Evolutionary conservation across 225 moss, liverwort and hornwort species (phyloP).

Genomic region (Antitrichia curtipendula): DNA sequence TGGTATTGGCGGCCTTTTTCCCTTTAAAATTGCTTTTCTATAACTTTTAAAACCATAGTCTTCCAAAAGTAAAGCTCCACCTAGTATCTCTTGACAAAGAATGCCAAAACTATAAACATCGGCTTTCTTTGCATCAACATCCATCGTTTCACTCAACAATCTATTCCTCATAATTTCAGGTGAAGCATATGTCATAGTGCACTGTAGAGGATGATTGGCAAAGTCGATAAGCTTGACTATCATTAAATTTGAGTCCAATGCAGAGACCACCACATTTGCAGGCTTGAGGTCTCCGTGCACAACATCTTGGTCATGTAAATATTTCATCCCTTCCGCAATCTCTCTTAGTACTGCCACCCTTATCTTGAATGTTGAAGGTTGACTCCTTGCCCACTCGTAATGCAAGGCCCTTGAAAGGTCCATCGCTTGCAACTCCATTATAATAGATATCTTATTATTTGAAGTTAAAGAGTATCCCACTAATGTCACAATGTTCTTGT

Average conservation of each 20-base stretch:
- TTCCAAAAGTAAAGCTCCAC: neutral
- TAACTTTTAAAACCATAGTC: too few species aligned
- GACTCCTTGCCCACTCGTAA: too few species aligned
- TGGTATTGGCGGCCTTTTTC: neutral
- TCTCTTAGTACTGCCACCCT: neutral
- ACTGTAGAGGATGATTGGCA: neutral
- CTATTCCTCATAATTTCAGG: neutral
- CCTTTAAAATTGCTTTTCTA: fast-evolving
- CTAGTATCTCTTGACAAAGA: neutral
- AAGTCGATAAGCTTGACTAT: neutral
- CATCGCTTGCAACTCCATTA: neutral
- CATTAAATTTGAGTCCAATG: neutral
- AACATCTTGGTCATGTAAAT: neutral
- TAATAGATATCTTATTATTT: fast-evolving
- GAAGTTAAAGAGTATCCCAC: neutral
- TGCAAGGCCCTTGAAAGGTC: neutral
- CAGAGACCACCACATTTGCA: fast-evolving
- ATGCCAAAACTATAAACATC: neutral
- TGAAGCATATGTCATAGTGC: neutral
- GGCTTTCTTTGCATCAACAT: neutral
- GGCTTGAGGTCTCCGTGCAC: neutral
- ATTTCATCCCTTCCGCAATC: neutral
- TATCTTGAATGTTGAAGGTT: too few species aligned
- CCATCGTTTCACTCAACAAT: fast-evolving
- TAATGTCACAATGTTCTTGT: neutral